A percentile compares a stretch with the other conserved stretches of the same genome.
Evolutionary conservation across 2,329 filamentous ascomycete species (phyloP).

Genomic region (Nemania sp.): DNA sequence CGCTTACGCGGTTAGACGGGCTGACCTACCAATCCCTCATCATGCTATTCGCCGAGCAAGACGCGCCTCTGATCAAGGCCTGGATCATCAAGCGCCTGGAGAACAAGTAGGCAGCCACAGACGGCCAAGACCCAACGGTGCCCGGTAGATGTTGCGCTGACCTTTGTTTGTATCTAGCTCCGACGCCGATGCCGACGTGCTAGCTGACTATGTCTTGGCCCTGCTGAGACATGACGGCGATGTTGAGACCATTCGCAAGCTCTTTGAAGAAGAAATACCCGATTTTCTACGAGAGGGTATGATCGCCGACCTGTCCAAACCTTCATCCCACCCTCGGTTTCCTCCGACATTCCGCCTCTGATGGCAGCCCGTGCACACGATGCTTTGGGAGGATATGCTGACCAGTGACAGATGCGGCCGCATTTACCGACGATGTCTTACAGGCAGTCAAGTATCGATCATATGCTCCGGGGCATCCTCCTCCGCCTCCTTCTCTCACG

Average conservation of each 20-base stretch:
- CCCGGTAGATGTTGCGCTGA: slow-evolving; percentile 11
- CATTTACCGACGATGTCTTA: slow-evolving; percentile 75
- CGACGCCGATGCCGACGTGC: slow-evolving; percentile 79
- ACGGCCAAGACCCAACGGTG: neutral
- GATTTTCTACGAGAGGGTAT: slow-evolving; percentile 75
- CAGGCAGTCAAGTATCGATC: slow-evolving; percentile 64
- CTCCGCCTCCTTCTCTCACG: slow-evolving; percentile 43
- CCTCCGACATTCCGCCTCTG: neutral
- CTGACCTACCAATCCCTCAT: slow-evolving; percentile 24
- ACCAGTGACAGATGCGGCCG: slow-evolving; percentile 52
- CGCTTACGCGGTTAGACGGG: neutral
- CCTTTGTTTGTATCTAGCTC: slow-evolving; percentile 56
- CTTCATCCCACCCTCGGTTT: neutral
- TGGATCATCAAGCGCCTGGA: slow-evolving; percentile 81
- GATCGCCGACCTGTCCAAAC: slow-evolving; percentile 10
- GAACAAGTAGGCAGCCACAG: slow-evolving; percentile 62
- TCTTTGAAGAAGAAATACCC: slow-evolving; percentile 72
- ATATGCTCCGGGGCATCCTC: slow-evolving; percentile 60
- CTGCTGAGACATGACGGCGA: slow-evolving; percentile 73
- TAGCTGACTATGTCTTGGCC: slow-evolving; percentile 83
- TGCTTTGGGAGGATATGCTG: neutral
- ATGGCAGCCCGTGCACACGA: neutral
- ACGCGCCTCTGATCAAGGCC: slow-evolving; percentile 67
- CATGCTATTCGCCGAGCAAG: slow-evolving; percentile 67
- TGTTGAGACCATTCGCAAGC: slow-evolving; percentile 64